Percentiles rank a stretch among this genome's conserved stretches.
Evolutionary conservation across 2,329 filamentous ascomycete species (phyloP).

Genomic region (Colletotrichum destructivum): DNA sequence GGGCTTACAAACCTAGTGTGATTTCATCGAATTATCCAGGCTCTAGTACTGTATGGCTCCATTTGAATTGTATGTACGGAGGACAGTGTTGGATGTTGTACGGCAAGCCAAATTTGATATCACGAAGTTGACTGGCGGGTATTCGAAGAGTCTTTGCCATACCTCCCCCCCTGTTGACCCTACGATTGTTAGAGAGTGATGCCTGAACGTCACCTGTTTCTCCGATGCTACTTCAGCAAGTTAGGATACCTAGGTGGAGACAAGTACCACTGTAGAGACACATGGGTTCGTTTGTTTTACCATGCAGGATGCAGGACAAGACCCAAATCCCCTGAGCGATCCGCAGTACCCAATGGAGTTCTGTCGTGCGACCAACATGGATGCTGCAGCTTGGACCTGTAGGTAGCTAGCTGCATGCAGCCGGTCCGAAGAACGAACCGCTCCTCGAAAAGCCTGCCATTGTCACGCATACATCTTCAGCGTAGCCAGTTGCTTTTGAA

Average conservation of each 20-base stretch:
- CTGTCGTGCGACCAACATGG: constrained; percentile 1
- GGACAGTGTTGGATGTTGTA: not conserved
- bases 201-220: not conserved
- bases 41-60: not conserved
- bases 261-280: not conserved
- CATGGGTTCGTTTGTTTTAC: not conserved
- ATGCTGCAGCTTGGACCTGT: constrained; percentile 2
- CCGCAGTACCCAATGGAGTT: not conserved
- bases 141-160: no score
- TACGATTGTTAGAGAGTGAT: not conserved
- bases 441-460: not conserved
- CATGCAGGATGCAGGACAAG: constrained; percentile 8
- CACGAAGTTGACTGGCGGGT: not conserved
- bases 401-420: not conserved
- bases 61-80: no score
- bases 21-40: not conserved
- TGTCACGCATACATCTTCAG: no score
- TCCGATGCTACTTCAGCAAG: no score
- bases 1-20: not conserved
- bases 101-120: not conserved
- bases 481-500: not conserved
- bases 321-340: not conserved
- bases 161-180: not conserved
- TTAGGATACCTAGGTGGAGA: not conserved
- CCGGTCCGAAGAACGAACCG: not conserved